A percentile compares a stretch with the other conserved stretches of the same genome.
phyloP scores from a whole-genome alignment of 148 eudicot genomes.

The Heliamphora exappendiculata region DNA sequence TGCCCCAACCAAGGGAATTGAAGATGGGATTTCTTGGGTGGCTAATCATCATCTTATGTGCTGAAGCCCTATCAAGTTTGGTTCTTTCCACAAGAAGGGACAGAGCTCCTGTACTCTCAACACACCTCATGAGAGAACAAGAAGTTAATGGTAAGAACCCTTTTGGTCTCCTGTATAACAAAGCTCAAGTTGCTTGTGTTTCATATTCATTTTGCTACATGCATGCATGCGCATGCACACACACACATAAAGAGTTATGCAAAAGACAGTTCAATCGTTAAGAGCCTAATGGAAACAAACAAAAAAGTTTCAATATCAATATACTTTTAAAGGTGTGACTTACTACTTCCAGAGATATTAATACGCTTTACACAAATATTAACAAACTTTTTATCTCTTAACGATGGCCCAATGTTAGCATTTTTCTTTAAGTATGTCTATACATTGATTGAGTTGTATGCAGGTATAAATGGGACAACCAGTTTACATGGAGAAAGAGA shows the following conservation, averaged over 20 bases:
- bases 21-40: background rate
- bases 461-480: background rate
- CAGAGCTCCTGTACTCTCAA: background rate
- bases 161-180: background rate
- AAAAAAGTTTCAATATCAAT: too few relatives aligned
- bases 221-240: too few relatives aligned
- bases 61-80: conserved; percentile 4
- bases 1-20: background rate
- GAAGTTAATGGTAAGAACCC: conserved; percentile 1
- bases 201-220: background rate
- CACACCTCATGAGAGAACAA: background rate
- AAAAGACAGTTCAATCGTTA: too few relatives aligned
- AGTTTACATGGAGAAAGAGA: background rate
- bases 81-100: background rate
- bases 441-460: background rate
- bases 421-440: background rate
- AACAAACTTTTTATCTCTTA: too few relatives aligned
- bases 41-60: conserved; percentile 13
- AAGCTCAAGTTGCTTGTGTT: background rate
- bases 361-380: too few relatives aligned
- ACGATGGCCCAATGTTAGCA: too few relatives aligned
- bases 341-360: too few relatives aligned
- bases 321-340: too few relatives aligned
- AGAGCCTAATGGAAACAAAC: too few relatives aligned
- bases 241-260: too few relatives aligned